Conservation (phyloP, 2,329 filamentous ascomycete species). For the Talaromyces amestolkiae region DNA sequence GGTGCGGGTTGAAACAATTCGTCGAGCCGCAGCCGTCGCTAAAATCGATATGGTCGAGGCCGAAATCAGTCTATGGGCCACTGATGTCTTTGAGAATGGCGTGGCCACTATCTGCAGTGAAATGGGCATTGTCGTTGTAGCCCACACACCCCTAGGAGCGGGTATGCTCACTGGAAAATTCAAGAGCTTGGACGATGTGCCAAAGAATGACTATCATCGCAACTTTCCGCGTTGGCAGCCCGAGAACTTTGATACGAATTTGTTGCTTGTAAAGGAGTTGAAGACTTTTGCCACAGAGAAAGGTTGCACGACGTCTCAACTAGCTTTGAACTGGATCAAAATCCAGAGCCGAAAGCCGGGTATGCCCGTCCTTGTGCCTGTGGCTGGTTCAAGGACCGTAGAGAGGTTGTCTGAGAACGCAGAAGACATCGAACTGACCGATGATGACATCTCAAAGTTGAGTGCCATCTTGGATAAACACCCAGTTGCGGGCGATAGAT, state of each 20-base stretch:
- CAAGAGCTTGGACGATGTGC: slow-evolving; percentile 47
- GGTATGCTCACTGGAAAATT: slow-evolving; percentile 56
- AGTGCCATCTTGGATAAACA: slow-evolving; percentile 2
- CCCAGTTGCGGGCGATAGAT: slow-evolving; percentile 14
- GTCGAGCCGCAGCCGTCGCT: slow-evolving; percentile 46
- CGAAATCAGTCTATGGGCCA: slow-evolving; percentile 58
- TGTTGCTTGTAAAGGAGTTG: slow-evolving; percentile 49
- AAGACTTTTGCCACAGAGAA: slow-evolving; percentile 45
- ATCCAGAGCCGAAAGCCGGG: slow-evolving; percentile 35
- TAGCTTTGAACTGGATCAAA: slow-evolving; percentile 51
- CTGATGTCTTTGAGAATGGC: slow-evolving; percentile 58
- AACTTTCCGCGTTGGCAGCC: slow-evolving; percentile 50
- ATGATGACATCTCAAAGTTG: slow-evolving; percentile 35
- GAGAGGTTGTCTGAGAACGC: slow-evolving; percentile 43
- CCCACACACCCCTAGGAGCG: slow-evolving; percentile 59
- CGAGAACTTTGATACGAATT: slow-evolving; percentile 51
- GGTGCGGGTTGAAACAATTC: slow-evolving; percentile 46
- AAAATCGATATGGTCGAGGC: slow-evolving; percentile 60
- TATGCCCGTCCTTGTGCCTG: slow-evolving; percentile 35
- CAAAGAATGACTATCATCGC: slow-evolving; percentile 47
- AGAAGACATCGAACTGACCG: slow-evolving; percentile 41
- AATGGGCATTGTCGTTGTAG: slow-evolving; percentile 57
- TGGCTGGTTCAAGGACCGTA: slow-evolving; percentile 41
- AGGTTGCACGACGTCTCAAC: slow-evolving; percentile 44
- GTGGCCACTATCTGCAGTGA: slow-evolving; percentile 56